phyloP scores from a whole-genome alignment of 2,329 filamentous ascomycete species.

The Cadophora luteo-olivacea region DNA sequence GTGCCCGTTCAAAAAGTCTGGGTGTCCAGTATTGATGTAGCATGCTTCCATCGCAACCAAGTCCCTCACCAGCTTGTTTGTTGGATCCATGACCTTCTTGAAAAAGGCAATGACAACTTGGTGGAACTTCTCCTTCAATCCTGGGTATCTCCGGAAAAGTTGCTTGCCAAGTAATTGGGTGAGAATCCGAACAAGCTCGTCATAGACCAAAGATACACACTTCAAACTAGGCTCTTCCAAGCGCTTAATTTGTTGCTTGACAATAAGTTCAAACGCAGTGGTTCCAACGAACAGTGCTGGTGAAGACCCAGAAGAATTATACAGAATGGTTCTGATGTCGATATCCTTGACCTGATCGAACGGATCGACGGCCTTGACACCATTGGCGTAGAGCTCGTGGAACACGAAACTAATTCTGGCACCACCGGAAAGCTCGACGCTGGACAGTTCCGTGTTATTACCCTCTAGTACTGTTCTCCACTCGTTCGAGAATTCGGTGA shows the following conservation, averaged over 20 bases:
- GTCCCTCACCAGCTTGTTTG: conserved; percentile 94
- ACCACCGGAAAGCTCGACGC: conserved; percentile 91
- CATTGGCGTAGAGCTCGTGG: conserved; percentile 97
- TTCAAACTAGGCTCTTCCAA: conserved; percentile 96
- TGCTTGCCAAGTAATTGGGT: conserved; percentile 87
- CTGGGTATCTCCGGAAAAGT: conserved; percentile 91
- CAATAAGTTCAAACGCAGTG: conserved; percentile 96
- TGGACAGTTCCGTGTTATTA: conserved; percentile 95
- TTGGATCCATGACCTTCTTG: conserved; percentile 98
- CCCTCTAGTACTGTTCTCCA: conserved; percentile 96
- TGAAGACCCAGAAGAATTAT: conserved; percentile 98
- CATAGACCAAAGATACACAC: conserved; percentile 96
- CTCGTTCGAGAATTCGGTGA: conserved; percentile 98
- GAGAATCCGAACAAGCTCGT: conserved; percentile 95
- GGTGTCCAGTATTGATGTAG: conserved; percentile 98
- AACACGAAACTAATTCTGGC: conserved; percentile 99
- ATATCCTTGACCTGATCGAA: conserved; percentile 98
- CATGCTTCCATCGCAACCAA: conserved; percentile 94
- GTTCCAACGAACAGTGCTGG: conserved; percentile 97
- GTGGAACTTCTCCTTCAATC: conserved; percentile 96
- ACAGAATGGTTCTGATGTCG: conserved; percentile 94
- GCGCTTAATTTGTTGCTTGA: conserved; percentile 98
- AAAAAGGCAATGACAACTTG: conserved; percentile 91
- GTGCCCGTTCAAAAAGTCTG: conserved; percentile 96
- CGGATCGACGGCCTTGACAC: conserved; percentile 95